These are phyloP conservation scores for Xerocomellus intermedius DNA, from an alignment of 768 basidiomycete species.

Conservation along the genomic window DNA sequence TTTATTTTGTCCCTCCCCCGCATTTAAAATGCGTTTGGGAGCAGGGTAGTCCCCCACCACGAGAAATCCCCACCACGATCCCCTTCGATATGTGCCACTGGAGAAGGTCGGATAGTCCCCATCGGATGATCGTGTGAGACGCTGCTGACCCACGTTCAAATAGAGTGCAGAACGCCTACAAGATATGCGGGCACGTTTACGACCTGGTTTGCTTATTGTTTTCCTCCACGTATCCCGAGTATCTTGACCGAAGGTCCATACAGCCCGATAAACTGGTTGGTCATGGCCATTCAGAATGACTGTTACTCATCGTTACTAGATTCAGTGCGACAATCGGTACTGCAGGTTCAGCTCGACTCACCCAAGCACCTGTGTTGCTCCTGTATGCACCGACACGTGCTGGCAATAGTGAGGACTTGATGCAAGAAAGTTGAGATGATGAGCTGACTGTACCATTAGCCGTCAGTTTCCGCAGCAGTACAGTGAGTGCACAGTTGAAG, in stretches of 20 bases:
- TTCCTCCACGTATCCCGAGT: slow-evolving; percentile 8
- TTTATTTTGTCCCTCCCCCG: slow-evolving; percentile 14
- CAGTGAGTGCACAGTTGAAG: slow-evolving; percentile 42
- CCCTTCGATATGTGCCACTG: slow-evolving; percentile 60
- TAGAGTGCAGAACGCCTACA: slow-evolving; percentile 67
- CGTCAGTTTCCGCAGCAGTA: slow-evolving; percentile 71
- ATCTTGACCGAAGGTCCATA: slow-evolving; percentile 11
- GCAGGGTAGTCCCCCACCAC: background rate
- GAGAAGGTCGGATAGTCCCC: slow-evolving; percentile 54
- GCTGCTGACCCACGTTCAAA: slow-evolving; percentile 8
- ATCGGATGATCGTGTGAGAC: slow-evolving; percentile 9
- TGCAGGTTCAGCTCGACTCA: slow-evolving; percentile 75
- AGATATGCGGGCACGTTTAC: slow-evolving; percentile 52
- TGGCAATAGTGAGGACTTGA: slow-evolving; percentile 69
- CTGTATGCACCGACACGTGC: slow-evolving; percentile 58
- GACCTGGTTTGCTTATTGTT: slow-evolving; percentile 44
- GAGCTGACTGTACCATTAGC: slow-evolving; percentile 39
- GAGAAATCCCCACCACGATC: slow-evolving; percentile 19
- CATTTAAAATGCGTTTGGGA: slow-evolving; percentile 26
- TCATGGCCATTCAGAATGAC: slow-evolving; percentile 2
- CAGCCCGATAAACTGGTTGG: slow-evolving; percentile 64
- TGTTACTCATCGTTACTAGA: slow-evolving; percentile 39
- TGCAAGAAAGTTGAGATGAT: slow-evolving; percentile 4
- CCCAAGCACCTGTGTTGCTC: slow-evolving; percentile 53
- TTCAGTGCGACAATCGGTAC: slow-evolving; percentile 58